Evolutionary conservation across 495 filamentous ascomycete genomes (phyloP), one percentile per base, ranked within the genome.

Genomic region (Daldinia caldariorum): DNA sequence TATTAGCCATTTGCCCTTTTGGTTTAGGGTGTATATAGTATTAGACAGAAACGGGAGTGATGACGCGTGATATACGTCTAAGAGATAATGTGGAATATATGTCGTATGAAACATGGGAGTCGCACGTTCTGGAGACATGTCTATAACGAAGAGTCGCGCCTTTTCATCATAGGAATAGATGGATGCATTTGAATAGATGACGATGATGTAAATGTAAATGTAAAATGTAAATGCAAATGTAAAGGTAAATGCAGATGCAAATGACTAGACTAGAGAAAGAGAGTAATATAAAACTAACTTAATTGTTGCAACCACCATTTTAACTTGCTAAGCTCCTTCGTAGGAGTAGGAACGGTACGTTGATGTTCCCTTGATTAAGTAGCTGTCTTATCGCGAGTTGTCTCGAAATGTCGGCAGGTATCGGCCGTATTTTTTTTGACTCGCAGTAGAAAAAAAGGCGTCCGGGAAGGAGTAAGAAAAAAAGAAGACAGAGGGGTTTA

Each of bases 221-320:
- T 58, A n/a, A 26, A 26, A 26, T 26, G 26, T 26, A 26, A 26
- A 57, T 38, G n/a, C 54, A n/a, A n/a, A 35, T 51, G 35, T 26
- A 26, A 26, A 26, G 1, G 26, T 26, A 26, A 26, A 57, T 38
- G n/a, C 54, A 38, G 35, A 57, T 51, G 18, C 37, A 66, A 65
- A 32, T 20, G 16, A 26, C 58, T 53, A 29, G 29, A 38, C 58
- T 35, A 49, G 43, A 16, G 59, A 59, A 41, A 32, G 13, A 35
- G 43, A 58, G 65, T 32, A 63, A 69, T 45, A 50, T 38, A 32
- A 51, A 63, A 87, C 91, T 73, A 82, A 93, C 91, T 93, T 93
- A 80, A 93, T 93, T 60, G 91, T 93, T 76, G 90, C 91, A 76
- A 93, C 89, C 72, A 91, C 91, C 91, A 93, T 93, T 71, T 81